phyloP scores from a whole-genome alignment of 179 eudicot genomes.

The Vitellaria paradoxa region DNA sequence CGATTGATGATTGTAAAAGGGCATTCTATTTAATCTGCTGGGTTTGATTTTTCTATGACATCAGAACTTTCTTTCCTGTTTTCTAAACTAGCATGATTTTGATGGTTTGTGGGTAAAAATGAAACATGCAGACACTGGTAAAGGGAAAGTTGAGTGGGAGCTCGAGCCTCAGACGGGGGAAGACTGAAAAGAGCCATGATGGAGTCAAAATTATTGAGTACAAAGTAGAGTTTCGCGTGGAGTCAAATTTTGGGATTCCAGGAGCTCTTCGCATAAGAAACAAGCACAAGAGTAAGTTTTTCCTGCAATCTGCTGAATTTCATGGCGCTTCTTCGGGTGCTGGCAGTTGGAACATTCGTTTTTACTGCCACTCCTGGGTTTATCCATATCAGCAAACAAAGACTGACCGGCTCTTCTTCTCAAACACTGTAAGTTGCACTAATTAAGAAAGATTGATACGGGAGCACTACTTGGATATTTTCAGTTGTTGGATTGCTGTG shows the following conservation, averaged over 20 bases:
- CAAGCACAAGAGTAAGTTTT: slow-evolving; percentile 21
- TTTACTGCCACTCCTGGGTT: slow-evolving; percentile 31
- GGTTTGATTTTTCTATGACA: too few species aligned
- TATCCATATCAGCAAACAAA: slow-evolving; percentile 21
- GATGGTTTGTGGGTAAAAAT: too few species aligned
- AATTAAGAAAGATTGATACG: too few species aligned
- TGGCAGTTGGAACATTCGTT: slow-evolving; percentile 4
- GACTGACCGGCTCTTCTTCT: slow-evolving; percentile 20
- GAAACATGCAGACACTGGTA: slow-evolving; percentile 14
- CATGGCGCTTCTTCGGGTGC: neutral
- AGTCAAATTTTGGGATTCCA: slow-evolving; percentile 21
- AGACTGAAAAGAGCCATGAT: neutral
- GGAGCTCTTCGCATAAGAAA: slow-evolving; percentile 25
- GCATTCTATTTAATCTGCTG: too few species aligned
- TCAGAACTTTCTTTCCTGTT: too few species aligned
- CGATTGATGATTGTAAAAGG: neutral
- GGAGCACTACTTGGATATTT: too few species aligned
- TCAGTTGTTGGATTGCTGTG: too few species aligned
- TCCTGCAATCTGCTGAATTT: slow-evolving; percentile 16
- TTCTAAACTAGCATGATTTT: too few species aligned
- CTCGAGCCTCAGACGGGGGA: slow-evolving; percentile 21
- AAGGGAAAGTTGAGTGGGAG: slow-evolving; percentile 20
- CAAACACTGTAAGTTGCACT: slow-evolving; percentile 21
- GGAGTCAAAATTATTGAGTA: slow-evolving; percentile 6
- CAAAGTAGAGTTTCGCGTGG: slow-evolving; percentile 16